A percentile compares a stretch with the other conserved stretches of the same genome.
Evolutionary conservation across 139 green algal genomes (phyloP).

Genomic region (Picochlorum sp.): DNA sequence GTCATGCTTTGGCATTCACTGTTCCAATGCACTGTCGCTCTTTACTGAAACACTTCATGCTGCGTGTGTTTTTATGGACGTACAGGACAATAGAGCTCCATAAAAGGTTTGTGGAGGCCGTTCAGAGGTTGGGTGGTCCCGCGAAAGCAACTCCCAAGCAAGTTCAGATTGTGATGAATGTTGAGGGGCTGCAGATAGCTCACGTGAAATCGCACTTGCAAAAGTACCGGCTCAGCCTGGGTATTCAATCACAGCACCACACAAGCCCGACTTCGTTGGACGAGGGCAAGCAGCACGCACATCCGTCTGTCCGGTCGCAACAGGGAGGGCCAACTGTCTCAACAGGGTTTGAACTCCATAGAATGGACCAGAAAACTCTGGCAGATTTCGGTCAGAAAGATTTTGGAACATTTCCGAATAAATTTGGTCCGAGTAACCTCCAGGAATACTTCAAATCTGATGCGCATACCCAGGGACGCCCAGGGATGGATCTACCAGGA

Average conservation of each 20-base stretch:
- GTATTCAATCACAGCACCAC: not conserved
- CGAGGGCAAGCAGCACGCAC: too few species aligned
- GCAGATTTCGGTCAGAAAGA: constrained; percentile 1
- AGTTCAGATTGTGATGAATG: constrained; percentile 47
- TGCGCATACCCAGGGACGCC: not conserved
- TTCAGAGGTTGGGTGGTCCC: constrained; percentile 50
- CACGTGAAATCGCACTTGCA: constrained; percentile 88
- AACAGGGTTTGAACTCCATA: not conserved
- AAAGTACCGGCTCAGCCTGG: constrained; percentile 60
- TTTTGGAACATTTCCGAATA: not conserved
- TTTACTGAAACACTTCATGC: not conserved
- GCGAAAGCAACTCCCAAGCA: constrained; percentile 47
- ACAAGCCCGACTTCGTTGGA: too few species aligned
- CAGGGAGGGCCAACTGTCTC: not conserved
- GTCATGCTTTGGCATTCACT: too few species aligned
- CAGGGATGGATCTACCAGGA: not conserved
- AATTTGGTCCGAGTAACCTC: not conserved
- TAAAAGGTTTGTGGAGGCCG: constrained; percentile 51
- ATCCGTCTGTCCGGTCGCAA: not conserved
- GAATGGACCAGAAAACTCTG: not conserved
- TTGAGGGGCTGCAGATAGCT: constrained; percentile 73
- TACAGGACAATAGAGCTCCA: constrained; percentile 65
- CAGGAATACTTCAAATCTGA: not conserved
- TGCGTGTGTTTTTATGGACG: not conserved
- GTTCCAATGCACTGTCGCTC: not conserved